These are phyloP conservation scores for Pseudonitzschia multiseries DNA, from an alignment of 108 stramenopile species.

Conservation along the genomic window DNA sequence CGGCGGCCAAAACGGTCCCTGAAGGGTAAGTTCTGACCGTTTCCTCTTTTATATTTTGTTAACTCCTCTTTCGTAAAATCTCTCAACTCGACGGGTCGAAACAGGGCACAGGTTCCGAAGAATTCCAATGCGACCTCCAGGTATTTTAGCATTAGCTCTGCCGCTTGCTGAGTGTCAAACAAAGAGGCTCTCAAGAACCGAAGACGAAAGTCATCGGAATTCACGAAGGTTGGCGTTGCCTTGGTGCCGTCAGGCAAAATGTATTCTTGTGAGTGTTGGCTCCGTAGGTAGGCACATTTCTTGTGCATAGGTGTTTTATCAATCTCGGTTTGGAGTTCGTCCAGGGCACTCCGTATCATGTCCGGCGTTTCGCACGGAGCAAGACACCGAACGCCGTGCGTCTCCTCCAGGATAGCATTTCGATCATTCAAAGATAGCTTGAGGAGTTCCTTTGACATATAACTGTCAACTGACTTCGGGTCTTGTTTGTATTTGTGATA, in stretches of 20 bases:
- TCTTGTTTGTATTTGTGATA: background rate
- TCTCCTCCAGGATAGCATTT: background rate
- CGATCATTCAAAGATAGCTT: background rate
- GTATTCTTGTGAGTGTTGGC: background rate
- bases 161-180: constrained; percentile 31
- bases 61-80: background rate
- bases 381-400: background rate
- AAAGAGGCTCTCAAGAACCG: constrained; percentile 40
- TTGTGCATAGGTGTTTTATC: background rate
- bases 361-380: background rate
- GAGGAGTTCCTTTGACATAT: background rate
- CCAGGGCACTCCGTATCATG: background rate
- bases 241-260: background rate
- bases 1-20: background rate
- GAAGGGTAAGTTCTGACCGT: background rate
- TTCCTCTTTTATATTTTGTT: background rate
- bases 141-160: constrained; percentile 12
- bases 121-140: background rate
- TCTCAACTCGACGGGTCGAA: background rate
- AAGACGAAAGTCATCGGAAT: constrained; percentile 44
- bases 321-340: background rate
- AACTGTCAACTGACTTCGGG: background rate
- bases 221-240: constrained; percentile 13
- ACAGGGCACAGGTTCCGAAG: background rate
- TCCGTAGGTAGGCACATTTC: background rate